phyloP scores from a whole-genome alignment of 2,329 filamentous ascomycete genomes.

The Byssochlamys sp. region DNA sequence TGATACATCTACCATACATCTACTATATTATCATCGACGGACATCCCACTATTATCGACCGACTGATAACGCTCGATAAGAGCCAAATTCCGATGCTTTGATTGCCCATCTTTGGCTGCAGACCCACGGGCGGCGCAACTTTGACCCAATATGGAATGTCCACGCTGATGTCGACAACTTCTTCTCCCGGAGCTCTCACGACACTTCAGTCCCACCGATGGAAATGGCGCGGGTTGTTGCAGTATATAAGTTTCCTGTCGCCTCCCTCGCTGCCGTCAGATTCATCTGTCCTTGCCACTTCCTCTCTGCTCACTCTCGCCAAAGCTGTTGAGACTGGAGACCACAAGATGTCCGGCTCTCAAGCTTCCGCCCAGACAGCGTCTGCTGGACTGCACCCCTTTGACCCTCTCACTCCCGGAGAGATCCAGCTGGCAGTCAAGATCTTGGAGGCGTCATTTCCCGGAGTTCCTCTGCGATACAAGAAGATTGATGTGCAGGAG shows the following conservation, averaged over 20 bases:
- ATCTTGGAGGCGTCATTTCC: slow-evolving; percentile 29
- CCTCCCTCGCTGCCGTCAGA: background rate
- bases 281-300: background rate
- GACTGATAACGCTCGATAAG: background rate
- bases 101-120: background rate
- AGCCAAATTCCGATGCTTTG: background rate
- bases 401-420: slow-evolving; percentile 30
- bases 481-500: slow-evolving; percentile 58
- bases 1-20: too few relatives aligned
- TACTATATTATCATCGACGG: background rate
- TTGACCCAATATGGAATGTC: slow-evolving; percentile 5
- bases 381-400: slow-evolving; percentile 26
- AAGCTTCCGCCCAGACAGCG: background rate
- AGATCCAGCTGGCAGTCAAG: slow-evolving; percentile 32
- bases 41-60: background rate
- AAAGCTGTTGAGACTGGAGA: background rate
- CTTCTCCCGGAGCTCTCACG: background rate
- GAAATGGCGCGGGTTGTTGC: background rate
- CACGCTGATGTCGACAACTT: background rate
- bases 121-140: slow-evolving; percentile 2
- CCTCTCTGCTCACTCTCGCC: background rate
- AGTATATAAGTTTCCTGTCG: background rate
- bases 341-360: background rate
- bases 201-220: background rate
- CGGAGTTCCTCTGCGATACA: slow-evolving; percentile 41